Base-by-base conservation (phyloP, 2,329 filamentous ascomycete species). In the Mollisia scopiformis region DNA sequence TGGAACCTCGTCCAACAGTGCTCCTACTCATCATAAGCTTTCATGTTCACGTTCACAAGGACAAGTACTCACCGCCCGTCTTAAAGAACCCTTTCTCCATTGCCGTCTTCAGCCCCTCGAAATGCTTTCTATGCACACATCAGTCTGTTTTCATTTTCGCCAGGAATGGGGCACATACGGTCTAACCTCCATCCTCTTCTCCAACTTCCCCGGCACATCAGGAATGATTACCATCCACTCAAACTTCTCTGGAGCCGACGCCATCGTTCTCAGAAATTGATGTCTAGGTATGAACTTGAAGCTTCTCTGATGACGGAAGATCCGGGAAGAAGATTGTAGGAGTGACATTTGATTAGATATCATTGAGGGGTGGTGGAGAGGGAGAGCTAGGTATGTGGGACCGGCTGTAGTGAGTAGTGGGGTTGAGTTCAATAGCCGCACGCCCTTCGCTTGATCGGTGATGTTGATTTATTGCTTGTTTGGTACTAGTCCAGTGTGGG, bases 191-290 rank as follows among this genome's bases (percentile, higher is more conserved):
- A 90, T 76, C 57, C 89, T 80, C 80, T 88, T 89, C 66, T 80
- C 80, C 61, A 82, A 76, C 21, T 75, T 79, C 41, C 83, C 86
- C 1, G 86, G 82, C 74, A 86, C 84, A 74, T 92, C 89, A 13
- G 87, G 89, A 37, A 91, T 72, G 60, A 92, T 80, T 68, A 88
- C 87, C 37, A 92, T 82, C 79, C 87, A 92, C 74, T 91, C 87
- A 62, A 78, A 82, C 71, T 82, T 83, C 27, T 60, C 61, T 0
- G 64, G 31, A 21, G 69, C 35, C 14, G 64, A 54, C 11, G 64
- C 47, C 62, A 65, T 66, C 50, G 51, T 57, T 55, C 59, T 62
- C 7, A 19, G 43, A 3, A 47, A 25, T 10, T 25, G 3, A 16
- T 47, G 2, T 39, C 3, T 39, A 7, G 25, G 55, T 50, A 23